Percentiles rank a stretch among this genome's conserved stretches.
Evolutionary conservation across 148 eudicot genomes (phyloP).

Genomic region (Cornus controversa): DNA sequence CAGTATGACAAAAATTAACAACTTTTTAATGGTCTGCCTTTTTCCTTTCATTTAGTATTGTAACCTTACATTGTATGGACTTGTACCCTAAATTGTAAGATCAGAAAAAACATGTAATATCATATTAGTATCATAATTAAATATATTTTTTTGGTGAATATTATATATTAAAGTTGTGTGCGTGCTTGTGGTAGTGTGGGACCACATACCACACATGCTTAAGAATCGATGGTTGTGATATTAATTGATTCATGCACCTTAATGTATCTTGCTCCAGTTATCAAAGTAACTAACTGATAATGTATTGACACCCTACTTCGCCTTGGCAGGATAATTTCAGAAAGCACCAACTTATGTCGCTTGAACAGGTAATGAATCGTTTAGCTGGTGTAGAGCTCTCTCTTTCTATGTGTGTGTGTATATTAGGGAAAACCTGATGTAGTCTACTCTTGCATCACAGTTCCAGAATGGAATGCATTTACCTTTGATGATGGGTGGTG

Average conservation of each 20-base stretch:
- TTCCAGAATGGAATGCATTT: conserved; percentile 65
- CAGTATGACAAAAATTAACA: background rate
- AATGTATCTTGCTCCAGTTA: background rate
- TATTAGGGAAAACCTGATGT: background rate
- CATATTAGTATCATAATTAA: conserved; percentile 1
- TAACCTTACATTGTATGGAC: background rate
- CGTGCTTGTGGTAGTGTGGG: background rate
- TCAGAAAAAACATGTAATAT: background rate
- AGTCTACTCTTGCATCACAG: conserved; percentile 32
- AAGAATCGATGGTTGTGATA: background rate
- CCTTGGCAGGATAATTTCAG: conserved; percentile 53
- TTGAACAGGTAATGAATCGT: conserved; percentile 57
- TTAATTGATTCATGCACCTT: background rate
- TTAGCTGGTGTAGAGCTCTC: background rate
- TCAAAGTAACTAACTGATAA: background rate
- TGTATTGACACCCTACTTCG: background rate
- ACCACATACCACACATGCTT: background rate
- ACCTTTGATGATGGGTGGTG: conserved; percentile 54
- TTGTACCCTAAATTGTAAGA: background rate
- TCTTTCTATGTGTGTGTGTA: conserved; percentile 13
- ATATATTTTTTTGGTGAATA: background rate
- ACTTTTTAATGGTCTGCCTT: background rate
- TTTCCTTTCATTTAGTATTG: background rate
- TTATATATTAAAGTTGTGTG: background rate
- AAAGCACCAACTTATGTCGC: conserved; percentile 55